Evolutionary conservation across 345 rosid genomes (phyloP).

Genomic region (Pistacia integerrima): DNA sequence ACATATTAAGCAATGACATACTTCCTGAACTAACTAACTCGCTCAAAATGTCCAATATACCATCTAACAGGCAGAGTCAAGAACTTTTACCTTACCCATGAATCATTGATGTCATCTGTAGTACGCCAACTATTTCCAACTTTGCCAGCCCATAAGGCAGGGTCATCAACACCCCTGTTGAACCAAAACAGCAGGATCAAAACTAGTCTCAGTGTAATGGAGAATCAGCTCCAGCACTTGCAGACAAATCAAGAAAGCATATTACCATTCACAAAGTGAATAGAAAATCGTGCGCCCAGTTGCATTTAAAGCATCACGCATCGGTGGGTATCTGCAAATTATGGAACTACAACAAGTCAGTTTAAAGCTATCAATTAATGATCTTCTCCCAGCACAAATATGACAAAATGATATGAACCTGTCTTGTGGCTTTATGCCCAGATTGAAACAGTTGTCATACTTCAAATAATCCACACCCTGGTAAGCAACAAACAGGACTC

Average conservation of each 20-base stretch:
- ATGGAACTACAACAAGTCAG: constrained; percentile 18
- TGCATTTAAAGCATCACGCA: constrained; percentile 83
- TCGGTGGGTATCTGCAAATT: constrained; percentile 84
- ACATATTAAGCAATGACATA: neutral
- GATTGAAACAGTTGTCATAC: constrained; percentile 94
- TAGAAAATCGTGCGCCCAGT: constrained; percentile 75
- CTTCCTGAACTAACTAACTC: constrained; percentile 5
- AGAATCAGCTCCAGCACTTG: neutral
- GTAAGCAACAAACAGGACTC: constrained; percentile 21
- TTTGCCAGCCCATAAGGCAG: constrained; percentile 91
- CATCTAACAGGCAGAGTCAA: constrained; percentile 6
- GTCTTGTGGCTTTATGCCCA: constrained; percentile 69
- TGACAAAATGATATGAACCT: constrained; percentile 50
- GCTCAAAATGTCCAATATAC: too few species aligned
- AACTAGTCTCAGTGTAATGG: constrained; percentile 1
- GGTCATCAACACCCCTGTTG: constrained; percentile 88
- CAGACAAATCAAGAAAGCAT: constrained; percentile 2
- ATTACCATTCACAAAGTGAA: constrained; percentile 95
- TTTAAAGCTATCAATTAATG: constrained; percentile 1
- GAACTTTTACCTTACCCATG: constrained; percentile 87
- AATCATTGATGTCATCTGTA: constrained; percentile 85
- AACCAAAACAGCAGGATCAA: constrained; percentile 21
- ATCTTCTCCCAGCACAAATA: constrained; percentile 14
- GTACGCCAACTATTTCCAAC: constrained; percentile 99
- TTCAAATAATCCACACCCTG: constrained; percentile 96